phyloP scores from a whole-genome alignment of 2,329 filamentous ascomycete species.

The Monosporascus sp. region DNA sequence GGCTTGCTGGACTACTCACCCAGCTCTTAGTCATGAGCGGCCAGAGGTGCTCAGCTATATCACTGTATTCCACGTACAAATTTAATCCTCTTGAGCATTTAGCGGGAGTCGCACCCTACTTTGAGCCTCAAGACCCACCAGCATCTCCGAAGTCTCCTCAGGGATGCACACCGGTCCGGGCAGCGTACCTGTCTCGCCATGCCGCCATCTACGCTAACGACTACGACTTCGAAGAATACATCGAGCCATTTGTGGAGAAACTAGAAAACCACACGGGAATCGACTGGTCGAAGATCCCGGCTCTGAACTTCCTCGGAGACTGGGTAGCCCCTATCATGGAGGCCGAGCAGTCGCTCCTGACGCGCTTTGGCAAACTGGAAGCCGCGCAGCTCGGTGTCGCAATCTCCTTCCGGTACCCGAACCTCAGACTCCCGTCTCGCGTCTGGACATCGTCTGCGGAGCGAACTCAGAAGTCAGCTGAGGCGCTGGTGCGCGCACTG shows the following conservation, averaged over 20 bases:
- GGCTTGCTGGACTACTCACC: background rate
- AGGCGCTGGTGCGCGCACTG: conserved; percentile 52
- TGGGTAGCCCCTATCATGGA: conserved; percentile 55
- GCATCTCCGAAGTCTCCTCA: conserved; percentile 38
- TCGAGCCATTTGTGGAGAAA: conserved; percentile 53
- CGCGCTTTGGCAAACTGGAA: conserved; percentile 55
- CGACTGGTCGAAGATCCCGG: conserved; percentile 51
- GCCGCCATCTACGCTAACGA: conserved; percentile 57
- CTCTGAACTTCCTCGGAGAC: conserved; percentile 48
- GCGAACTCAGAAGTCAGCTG: conserved; percentile 52
- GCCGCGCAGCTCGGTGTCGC: conserved; percentile 54
- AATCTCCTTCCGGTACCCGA: conserved; percentile 52
- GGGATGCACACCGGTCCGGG: conserved; percentile 44
- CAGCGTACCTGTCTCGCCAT: conserved; percentile 53
- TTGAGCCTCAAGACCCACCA: conserved; percentile 46
- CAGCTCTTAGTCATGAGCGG: background rate
- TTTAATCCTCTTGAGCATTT: conserved; percentile 52
- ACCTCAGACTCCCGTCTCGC: conserved; percentile 44
- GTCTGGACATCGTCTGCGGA: conserved; percentile 61
- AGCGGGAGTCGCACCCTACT: conserved; percentile 52
- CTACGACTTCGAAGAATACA: conserved; percentile 52
- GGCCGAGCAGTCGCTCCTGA: conserved; percentile 53
- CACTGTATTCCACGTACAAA: conserved; percentile 39
- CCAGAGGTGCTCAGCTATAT: conserved; percentile 2
- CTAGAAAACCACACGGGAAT: conserved; percentile 48